These are phyloP conservation scores for Aegilops speltoides DNA, from an alignment of 176 grass and related monocot genomes.

Conservation along the genomic window DNA sequence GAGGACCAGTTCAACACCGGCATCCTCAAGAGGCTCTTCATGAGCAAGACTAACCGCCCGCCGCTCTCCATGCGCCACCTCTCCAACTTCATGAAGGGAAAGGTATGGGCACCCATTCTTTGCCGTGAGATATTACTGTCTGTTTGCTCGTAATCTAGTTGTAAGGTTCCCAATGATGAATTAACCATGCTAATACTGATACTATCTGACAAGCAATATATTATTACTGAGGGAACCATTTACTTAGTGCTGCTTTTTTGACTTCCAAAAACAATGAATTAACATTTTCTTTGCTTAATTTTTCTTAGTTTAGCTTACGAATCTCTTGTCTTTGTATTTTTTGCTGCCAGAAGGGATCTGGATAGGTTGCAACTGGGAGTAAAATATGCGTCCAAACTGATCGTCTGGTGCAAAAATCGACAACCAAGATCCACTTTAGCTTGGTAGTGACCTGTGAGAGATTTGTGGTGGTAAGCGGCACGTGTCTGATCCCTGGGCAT, in stretches of 20 bases:
- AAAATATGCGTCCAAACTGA: no score
- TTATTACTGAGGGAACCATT: slow-evolving; percentile 57
- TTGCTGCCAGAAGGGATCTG: no score
- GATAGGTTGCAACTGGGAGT: no score
- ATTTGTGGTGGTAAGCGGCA: no score
- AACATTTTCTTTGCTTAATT: neutral
- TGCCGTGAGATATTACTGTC: neutral
- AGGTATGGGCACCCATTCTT: slow-evolving; percentile 3
- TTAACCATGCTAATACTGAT: slow-evolving; percentile 89
- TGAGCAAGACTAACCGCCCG: slow-evolving; percentile 82
- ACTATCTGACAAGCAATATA: slow-evolving; percentile 44
- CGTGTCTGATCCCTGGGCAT: no score
- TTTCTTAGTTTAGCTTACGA: no score
- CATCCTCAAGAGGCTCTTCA: slow-evolving; percentile 84
- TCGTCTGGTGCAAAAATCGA: no score
- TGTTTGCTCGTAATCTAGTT: neutral
- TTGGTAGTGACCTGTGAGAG: no score
- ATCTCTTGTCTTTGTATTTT: no score
- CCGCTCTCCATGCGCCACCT: slow-evolving; percentile 68
- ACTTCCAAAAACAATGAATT: neutral
- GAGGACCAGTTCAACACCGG: slow-evolving; percentile 73
- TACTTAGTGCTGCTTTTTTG: neutral
- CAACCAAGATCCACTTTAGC: no score
- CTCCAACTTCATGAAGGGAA: slow-evolving; percentile 60
- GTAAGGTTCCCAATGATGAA: slow-evolving; percentile 62